Evolutionary conservation across 345 rosid genomes (phyloP).

Genomic region (Arabidopsis thaliana): TAIR10.1 NC_003076.8:3003001-3003500

Average conservation of each 20-base stretch:
- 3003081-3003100: constrained; percentile 77
- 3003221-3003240: background rate
- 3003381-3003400: background rate
- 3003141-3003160: constrained; percentile 68
- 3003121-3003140: constrained; percentile 57
- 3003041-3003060: constrained; percentile 66
- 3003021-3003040: constrained; percentile 93
- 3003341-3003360: constrained; percentile 2
- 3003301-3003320: constrained; percentile 25
- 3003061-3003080: constrained; percentile 61
- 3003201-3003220: background rate
- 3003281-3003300: constrained; percentile 6
- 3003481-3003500: background rate
- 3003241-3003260: background rate
- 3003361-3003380: background rate
- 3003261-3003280: background rate
- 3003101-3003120: constrained; percentile 79
- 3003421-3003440: background rate
- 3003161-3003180: constrained; percentile 52
- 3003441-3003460: background rate
- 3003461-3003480: background rate
- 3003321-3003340: constrained; percentile 13
- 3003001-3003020: constrained; percentile 94
- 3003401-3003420: background rate
- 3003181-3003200: background rate